phyloP scores from a whole-genome alignment of 1,139 yeast species.

The Saccharomyces pastorianus region DNA sequence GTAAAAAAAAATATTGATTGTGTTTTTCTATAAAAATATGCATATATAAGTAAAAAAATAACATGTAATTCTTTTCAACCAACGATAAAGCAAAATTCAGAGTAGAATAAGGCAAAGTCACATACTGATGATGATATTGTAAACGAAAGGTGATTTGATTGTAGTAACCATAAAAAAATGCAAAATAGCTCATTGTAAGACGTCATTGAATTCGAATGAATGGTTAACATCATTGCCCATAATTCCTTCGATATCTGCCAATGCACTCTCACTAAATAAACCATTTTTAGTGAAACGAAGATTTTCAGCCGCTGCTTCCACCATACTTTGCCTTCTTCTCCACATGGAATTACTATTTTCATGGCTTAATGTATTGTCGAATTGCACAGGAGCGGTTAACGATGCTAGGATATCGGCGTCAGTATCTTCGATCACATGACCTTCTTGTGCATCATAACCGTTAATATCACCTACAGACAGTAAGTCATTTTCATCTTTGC shows the following conservation, averaged over 20 bases:
- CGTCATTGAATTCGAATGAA: constrained; percentile 24
- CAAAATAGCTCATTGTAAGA: constrained; percentile 11
- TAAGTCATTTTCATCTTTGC: constrained; percentile 18
- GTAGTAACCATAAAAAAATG: background rate
- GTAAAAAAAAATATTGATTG: background rate
- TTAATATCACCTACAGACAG: constrained; percentile 12
- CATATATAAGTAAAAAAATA: background rate
- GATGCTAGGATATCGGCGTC: constrained; percentile 30
- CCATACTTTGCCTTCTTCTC: constrained; percentile 53
- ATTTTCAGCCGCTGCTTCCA: constrained; percentile 70
- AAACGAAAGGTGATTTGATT: background rate
- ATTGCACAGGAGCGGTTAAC: constrained; percentile 30
- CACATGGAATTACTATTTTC: constrained; percentile 18
- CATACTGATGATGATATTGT: too few relatives aligned
- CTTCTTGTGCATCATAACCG: background rate
- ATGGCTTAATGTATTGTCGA: constrained; percentile 14
- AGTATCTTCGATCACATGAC: constrained; percentile 13
- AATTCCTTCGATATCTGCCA: constrained; percentile 61
- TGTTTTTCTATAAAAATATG: background rate
- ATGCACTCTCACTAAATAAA: constrained; percentile 60
- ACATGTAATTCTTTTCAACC: background rate
- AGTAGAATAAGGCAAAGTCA: background rate
- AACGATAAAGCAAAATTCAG: background rate
- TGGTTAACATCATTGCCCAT: constrained; percentile 18
- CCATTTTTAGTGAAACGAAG: constrained; percentile 67